Evolutionary conservation across 140 eudicot species (phyloP).

Genomic region (Erigeron philadelphicus): DNA sequence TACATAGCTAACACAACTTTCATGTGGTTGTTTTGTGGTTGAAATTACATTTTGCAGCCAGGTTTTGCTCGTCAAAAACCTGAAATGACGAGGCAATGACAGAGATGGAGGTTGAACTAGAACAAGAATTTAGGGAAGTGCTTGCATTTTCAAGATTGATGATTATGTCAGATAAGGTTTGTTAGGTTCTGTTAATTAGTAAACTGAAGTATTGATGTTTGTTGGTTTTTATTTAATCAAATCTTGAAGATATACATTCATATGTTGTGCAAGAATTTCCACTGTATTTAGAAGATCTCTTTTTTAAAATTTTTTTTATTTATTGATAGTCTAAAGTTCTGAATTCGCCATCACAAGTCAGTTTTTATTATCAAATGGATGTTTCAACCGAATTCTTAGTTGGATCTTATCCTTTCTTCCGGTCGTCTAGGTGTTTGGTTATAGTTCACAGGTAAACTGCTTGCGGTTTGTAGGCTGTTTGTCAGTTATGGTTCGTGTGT

Average conservation of each 20-base stretch:
- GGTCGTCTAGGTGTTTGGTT: too few species aligned
- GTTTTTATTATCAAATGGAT: neutral
- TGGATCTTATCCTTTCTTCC: too few species aligned
- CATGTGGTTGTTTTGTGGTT: constrained; percentile 39
- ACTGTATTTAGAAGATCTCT: constrained; percentile 22
- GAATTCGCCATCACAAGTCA: neutral
- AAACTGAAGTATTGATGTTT: constrained; percentile 19
- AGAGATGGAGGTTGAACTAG: constrained; percentile 1
- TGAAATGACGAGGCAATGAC: constrained; percentile 35
- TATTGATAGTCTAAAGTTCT: neutral
- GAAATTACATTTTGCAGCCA: constrained; percentile 51
- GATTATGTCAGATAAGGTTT: constrained; percentile 20
- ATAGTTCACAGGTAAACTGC: too few species aligned
- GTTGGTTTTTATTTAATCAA: neutral
- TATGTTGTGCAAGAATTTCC: constrained; percentile 15
- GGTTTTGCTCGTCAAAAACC: constrained; percentile 74
- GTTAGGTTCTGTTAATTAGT: constrained; percentile 16
- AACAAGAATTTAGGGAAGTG: constrained; percentile 12
- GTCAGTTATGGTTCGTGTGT: too few species aligned
- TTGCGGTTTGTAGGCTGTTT: too few species aligned
- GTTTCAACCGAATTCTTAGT: too few species aligned
- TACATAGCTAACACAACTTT: constrained; percentile 39
- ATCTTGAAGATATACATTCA: constrained; percentile 1
- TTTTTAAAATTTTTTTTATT: neutral
- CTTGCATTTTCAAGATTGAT: constrained; percentile 7